Percentiles rank a stretch among this genome's conserved stretches.
These are phyloP conservation scores for Suhomyces emberorum DNA, from an alignment of 805 yeast species.

Conservation along the genomic window DNA sequence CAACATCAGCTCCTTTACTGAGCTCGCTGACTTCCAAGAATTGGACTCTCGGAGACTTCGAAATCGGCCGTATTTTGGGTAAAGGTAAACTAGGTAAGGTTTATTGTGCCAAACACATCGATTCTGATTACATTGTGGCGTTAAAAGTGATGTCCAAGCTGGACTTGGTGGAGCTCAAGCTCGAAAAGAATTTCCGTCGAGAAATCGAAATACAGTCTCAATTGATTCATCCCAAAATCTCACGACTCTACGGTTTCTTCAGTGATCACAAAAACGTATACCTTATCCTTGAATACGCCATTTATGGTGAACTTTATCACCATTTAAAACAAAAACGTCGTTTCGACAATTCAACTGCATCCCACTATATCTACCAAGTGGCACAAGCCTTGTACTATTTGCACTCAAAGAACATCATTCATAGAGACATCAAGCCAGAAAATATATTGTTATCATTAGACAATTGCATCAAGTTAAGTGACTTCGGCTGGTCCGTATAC, in stretches of 20 bases:
- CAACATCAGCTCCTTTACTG: too few relatives aligned
- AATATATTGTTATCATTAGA: conserved; percentile 76
- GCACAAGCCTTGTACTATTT: conserved; percentile 75
- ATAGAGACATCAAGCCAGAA: conserved; percentile 93
- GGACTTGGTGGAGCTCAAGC: conserved; percentile 69
- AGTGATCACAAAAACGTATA: conserved; percentile 79
- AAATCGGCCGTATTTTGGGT: conserved; percentile 82
- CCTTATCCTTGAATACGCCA: conserved; percentile 77
- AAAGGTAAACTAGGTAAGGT: conserved; percentile 94
- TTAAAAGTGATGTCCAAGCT: conserved; percentile 85
- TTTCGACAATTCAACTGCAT: conserved; percentile 70
- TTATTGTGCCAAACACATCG: conserved; percentile 77
- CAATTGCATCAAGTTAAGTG: conserved; percentile 79
- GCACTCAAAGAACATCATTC: conserved; percentile 78
- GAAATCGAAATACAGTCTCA: conserved; percentile 89
- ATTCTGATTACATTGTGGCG: conserved; percentile 80
- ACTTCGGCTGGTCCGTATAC: conserved; percentile 96
- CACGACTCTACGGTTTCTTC: conserved; percentile 83
- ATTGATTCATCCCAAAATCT: conserved; percentile 72
- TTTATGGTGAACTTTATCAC: conserved; percentile 83
- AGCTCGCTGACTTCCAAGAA: not conserved
- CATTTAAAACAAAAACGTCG: conserved; percentile 62
- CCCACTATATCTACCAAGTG: conserved; percentile 78
- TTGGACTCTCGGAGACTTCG: conserved; percentile 60
- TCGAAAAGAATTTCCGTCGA: conserved; percentile 81